A percentile compares a stretch with the other conserved stretches of the same genome.
Conservation (phyloP, 1,284 basidiomycete species). For the Lentinus polychrous region DNA sequence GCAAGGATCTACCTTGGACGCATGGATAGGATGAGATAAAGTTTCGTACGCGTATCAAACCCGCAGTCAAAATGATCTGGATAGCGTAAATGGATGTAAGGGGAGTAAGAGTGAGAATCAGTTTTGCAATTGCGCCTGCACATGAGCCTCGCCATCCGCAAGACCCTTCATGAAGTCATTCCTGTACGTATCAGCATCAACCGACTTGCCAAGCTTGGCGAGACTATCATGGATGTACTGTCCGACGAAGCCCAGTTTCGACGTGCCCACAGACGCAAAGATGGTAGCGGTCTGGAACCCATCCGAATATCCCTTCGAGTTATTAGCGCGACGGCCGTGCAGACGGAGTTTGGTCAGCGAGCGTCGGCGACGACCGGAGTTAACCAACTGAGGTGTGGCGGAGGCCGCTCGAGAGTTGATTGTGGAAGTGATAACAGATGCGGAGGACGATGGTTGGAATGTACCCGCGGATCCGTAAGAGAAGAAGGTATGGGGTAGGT, state of each 20-base stretch:
- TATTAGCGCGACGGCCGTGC: neutral
- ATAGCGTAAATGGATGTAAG: no score
- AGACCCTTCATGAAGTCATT: constrained; percentile 42
- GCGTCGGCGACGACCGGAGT: neutral
- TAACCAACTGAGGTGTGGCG: neutral
- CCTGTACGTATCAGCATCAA: constrained; percentile 37
- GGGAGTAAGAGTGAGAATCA: no score
- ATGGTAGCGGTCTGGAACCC: constrained; percentile 56
- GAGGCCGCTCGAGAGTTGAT: neutral
- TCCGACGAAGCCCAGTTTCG: constrained; percentile 56
- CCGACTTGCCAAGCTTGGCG: constrained; percentile 29
- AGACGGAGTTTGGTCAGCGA: no score
- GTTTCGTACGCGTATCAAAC: no score
- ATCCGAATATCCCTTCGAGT: constrained; percentile 42
- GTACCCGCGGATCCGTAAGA: no score
- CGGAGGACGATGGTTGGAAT: no score
- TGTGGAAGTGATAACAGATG: constrained; percentile 4
- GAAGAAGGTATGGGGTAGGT: constrained; percentile 52
- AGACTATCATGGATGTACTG: constrained; percentile 56
- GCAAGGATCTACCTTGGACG: no score
- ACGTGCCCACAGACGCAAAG: constrained; percentile 50
- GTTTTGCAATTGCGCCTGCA: neutral
- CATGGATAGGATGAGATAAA: no score
- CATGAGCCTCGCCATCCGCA: constrained; percentile 30
- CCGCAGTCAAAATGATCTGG: no score